Percentiles rank a stretch among this genome's conserved stretches.
Conservation (phyloP, 768 basidiomycete species). For the Pleurotus salmoneostramineus region DNA sequence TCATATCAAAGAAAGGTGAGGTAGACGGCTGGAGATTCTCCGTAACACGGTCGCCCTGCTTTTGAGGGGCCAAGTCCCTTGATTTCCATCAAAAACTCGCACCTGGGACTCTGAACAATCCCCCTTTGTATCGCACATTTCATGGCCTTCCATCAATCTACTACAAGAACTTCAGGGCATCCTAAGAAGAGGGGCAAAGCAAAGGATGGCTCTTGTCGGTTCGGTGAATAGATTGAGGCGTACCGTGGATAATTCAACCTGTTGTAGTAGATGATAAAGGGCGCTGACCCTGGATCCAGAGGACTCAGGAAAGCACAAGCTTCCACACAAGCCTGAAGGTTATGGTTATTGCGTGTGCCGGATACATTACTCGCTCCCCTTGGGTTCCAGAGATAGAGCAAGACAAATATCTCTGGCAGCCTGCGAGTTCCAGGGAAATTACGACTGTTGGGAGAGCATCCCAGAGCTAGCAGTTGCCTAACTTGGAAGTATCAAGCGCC, state of each 20-base stretch:
- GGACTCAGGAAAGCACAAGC: neutral
- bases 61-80: constrained; percentile 2
- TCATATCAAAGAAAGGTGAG: constrained; percentile 4
- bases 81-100: constrained; percentile 8
- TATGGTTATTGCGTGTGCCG: neutral
- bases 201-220: no score
- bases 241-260: constrained; percentile 5
- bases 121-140: neutral
- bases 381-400: neutral
- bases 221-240: constrained; percentile 5
- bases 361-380: neutral
- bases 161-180: no score
- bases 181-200: no score
- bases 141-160: no score
- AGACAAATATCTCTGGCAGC: neutral
- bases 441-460: neutral
- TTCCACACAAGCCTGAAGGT: neutral
- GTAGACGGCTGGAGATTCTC: neutral
- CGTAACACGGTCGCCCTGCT: neutral
- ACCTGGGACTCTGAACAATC: neutral
- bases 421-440: neutral
- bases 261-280: neutral
- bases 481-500: constrained; percentile 7
- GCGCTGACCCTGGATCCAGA: neutral
- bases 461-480: constrained; percentile 1